Evolutionary conservation across 805 yeast genomes (phyloP).

Genomic region (Hanseniaspora occidentalis): DNA sequence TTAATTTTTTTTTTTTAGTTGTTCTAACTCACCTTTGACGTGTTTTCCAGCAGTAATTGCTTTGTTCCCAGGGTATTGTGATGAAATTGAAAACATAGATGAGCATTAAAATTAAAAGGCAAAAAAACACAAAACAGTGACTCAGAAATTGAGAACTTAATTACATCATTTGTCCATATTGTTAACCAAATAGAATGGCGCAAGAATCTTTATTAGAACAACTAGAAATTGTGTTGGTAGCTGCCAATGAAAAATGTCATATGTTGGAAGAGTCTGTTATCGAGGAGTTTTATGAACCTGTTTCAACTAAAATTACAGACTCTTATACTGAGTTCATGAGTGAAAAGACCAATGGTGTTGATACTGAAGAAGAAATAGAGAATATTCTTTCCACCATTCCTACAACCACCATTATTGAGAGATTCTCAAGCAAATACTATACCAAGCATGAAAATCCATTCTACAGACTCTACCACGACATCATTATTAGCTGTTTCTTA

Average conservation of each 20-base stretch:
- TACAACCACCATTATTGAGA: constrained; percentile 31
- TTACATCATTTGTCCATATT: background rate
- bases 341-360: constrained; percentile 12
- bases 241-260: constrained; percentile 21
- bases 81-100: too few relatives aligned
- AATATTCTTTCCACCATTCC: constrained; percentile 8
- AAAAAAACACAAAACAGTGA: too few relatives aligned
- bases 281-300: constrained; percentile 31
- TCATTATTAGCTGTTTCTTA: constrained; percentile 42
- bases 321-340: constrained; percentile 30
- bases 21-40: too few relatives aligned
- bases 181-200: too few relatives aligned
- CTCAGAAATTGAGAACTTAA: too few relatives aligned
- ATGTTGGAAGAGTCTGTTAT: constrained; percentile 31
- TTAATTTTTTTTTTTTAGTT: too few relatives aligned
- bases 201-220: background rate
- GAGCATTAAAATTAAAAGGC: too few relatives aligned
- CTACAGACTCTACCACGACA: constrained; percentile 53
- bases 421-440: constrained; percentile 30
- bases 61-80: too few relatives aligned
- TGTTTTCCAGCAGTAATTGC: too few relatives aligned
- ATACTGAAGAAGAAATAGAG: constrained; percentile 15
- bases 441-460: constrained; percentile 25
- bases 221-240: constrained; percentile 1
- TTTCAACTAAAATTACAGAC: constrained; percentile 30